Evolutionary conservation across 257 asterid species (phyloP), one percentile per base, ranked within the genome.

Genomic region (Fraxinus cuspidata): DNA sequence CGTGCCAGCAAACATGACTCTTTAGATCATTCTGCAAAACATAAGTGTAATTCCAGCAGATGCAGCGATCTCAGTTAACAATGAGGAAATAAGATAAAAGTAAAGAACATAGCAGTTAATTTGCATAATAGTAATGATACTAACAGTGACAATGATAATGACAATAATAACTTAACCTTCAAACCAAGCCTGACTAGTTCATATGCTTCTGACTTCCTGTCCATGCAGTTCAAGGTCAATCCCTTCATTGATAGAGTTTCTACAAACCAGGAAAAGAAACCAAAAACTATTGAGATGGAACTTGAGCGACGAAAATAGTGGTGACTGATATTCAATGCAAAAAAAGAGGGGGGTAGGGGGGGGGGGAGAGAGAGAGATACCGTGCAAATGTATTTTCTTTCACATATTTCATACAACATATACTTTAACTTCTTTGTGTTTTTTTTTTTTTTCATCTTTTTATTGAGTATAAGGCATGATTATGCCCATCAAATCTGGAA

Each of bases 1-100:
- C 99, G 81, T 96, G 99, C 99, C 99, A 96, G 86, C 99, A 96
- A 73, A 96, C 96, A 86, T 96, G 99, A 84, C 99, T 96, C 89
- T 96, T 96, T 40, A 96, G 94, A 84, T 96, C 97, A 93, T 96
- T 96, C 99, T 96, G 97, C 92, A 89, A 78, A 85, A 70, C 63
- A 66, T 37, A 81, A 80, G 79, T 73, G 49, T 78, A 70, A 83
- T 75, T 69, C 73, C 78, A 76, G 74, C 60, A 76, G 81, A 70
- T 47, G 32, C 38, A 60, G 31, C 15, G 15, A 63, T 63, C 19
- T 7, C 31, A 42, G 12, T 27, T 31, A 38, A 3, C 75, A 56
- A 44, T 5, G 66, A 42, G 69, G 73, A 72, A 67, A 10, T 70
- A 83, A 77, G 78, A 73, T n/a, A 81, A 68, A 68, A 47, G 31